Percentiles rank a stretch among this genome's conserved stretches.
phyloP scores from a whole-genome alignment of 2,329 filamentous ascomycete species.

The Aureobasidium sp. region DNA sequence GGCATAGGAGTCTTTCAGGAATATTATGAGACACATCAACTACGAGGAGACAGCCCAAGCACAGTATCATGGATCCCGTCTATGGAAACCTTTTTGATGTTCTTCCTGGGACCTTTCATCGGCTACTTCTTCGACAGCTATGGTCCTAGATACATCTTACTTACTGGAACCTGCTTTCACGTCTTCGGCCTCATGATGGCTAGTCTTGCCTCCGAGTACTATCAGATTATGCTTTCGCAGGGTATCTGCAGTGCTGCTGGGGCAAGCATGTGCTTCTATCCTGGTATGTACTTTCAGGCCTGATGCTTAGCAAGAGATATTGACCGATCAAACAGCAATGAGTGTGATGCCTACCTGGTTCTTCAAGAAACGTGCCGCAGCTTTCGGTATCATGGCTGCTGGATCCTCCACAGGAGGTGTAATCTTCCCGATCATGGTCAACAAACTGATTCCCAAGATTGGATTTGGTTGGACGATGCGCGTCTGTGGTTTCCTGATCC shows the following conservation, averaged over 20 bases:
- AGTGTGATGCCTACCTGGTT: constrained; percentile 42
- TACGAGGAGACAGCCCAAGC: constrained; percentile 32
- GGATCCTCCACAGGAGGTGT: constrained; percentile 49
- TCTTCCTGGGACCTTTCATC: constrained; percentile 52
- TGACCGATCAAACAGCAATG: constrained; percentile 24
- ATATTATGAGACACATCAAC: constrained; percentile 40
- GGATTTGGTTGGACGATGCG: constrained; percentile 54
- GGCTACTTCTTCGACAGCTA: constrained; percentile 58
- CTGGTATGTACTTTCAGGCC: constrained; percentile 19
- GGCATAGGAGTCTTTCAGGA: constrained; percentile 39
- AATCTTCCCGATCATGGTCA: constrained; percentile 56
- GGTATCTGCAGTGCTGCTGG: constrained; percentile 48
- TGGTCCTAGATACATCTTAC: constrained; percentile 51
- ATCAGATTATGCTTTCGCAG: constrained; percentile 49
- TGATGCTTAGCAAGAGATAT: neutral
- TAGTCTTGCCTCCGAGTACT: constrained; percentile 48
- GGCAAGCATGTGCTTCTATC: constrained; percentile 44
- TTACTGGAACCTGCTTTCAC: constrained; percentile 48
- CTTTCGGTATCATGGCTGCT: constrained; percentile 43
- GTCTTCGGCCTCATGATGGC: constrained; percentile 60
- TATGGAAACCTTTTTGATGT: constrained; percentile 43
- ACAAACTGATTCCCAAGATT: constrained; percentile 45
- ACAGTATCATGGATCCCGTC: constrained; percentile 43
- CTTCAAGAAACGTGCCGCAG: constrained; percentile 41
- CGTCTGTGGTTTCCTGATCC: constrained; percentile 52